These are phyloP conservation scores for Mucuna pruriens DNA, from an alignment of 306 rosid genomes.

Conservation along the genomic window DNA sequence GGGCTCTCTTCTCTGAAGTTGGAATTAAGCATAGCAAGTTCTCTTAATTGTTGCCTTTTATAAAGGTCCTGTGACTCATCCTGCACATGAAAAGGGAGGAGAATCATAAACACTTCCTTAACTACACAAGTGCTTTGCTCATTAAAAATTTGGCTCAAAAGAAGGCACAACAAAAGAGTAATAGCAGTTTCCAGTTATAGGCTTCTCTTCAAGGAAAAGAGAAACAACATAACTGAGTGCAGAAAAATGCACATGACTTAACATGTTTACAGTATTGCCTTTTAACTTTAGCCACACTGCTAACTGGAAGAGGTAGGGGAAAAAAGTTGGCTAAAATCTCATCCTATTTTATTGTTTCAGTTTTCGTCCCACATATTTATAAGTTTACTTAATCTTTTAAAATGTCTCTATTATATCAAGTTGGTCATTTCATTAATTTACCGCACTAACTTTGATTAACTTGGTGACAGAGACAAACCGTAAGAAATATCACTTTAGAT, in stretches of 20 bases:
- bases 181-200: not conserved
- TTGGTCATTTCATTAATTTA: not conserved
- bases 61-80: conserved; percentile 80
- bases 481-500: not conserved
- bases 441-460: not conserved
- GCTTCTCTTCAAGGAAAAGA: not conserved
- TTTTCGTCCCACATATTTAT: too few relatives aligned
- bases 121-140: not conserved
- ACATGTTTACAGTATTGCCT: not conserved
- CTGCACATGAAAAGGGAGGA: conserved; percentile 47
- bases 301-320: not conserved
- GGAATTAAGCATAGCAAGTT: conserved; percentile 61
- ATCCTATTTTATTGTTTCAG: not conserved
- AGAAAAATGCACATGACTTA: not conserved
- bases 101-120: not conserved
- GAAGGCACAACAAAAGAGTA: not conserved
- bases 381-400: too few relatives aligned
- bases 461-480: not conserved
- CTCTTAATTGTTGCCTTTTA: conserved; percentile 73
- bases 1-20: conserved; percentile 68
- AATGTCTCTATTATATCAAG: not conserved
- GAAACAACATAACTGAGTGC: not conserved
- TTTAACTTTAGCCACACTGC: not conserved
- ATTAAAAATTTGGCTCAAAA: conserved; percentile 7
- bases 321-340: not conserved